Evolutionary conservation across 139 green algal genomes (phyloP).

Genomic region (Diplosphaera chodatii): DNA sequence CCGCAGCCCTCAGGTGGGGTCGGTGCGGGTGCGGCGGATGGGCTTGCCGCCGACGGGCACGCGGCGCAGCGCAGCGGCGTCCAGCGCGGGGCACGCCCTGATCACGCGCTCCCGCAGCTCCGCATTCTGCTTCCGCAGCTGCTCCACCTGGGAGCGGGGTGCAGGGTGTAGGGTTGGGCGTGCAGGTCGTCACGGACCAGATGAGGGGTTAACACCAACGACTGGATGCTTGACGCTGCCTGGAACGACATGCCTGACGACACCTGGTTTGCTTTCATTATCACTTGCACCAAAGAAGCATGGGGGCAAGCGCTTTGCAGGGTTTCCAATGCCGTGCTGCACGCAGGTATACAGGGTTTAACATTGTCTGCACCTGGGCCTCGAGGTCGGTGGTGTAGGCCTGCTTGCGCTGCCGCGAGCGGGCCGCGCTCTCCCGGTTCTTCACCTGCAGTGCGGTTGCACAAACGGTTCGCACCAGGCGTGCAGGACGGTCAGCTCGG

Average conservation of each 20-base stretch:
- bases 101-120: slow-evolving; percentile 13
- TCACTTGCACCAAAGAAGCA: no score
- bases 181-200: no score
- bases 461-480: no score
- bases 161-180: no score
- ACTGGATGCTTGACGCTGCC: no score
- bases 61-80: not conserved
- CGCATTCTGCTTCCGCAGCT: slow-evolving; percentile 33
- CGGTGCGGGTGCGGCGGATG: not conserved
- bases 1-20: not conserved
- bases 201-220: no score
- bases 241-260: no score
- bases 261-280: no score
- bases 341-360: not conserved
- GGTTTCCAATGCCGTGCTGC: no score
- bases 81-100: not conserved
- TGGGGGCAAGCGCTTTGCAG: no score
- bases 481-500: no score
- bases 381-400: slow-evolving; percentile 43
- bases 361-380: slow-evolving; percentile 16
- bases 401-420: slow-evolving; percentile 36
- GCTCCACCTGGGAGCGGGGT: slow-evolving; percentile 20
- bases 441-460: slow-evolving; percentile 31
- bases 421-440: slow-evolving; percentile 49
- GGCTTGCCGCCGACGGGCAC: not conserved